Conservation (phyloP, 768 basidiomycete genomes). For the Podaxis carcinomalis region DNA sequence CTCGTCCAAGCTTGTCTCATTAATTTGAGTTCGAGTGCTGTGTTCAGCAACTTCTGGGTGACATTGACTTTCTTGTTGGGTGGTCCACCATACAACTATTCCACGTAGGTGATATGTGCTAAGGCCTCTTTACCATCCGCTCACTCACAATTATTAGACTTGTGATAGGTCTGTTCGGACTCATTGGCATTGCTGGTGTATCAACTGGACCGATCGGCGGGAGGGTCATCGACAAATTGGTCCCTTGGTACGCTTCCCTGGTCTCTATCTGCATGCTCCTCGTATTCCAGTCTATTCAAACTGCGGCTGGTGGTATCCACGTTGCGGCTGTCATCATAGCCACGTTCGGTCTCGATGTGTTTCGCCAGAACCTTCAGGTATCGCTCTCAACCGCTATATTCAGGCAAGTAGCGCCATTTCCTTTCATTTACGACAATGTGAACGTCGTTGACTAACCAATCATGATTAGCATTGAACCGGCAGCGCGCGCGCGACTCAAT, state of each 20-base stretch:
- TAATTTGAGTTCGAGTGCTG: constrained; percentile 58
- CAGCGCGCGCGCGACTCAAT: constrained; percentile 69
- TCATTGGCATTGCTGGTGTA: constrained; percentile 72
- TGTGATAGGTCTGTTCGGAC: constrained; percentile 68
- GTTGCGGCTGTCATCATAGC: constrained; percentile 68
- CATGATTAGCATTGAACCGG: constrained; percentile 29
- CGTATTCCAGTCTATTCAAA: constrained; percentile 58
- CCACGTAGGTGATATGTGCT: constrained; percentile 43
- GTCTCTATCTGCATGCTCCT: constrained; percentile 43
- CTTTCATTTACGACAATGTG: no score
- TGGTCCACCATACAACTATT: constrained; percentile 71
- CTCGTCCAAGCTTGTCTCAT: constrained; percentile 67
- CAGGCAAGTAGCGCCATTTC: constrained; percentile 29
- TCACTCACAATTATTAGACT: constrained; percentile 25
- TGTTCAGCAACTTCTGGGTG: constrained; percentile 61
- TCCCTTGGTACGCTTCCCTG: constrained; percentile 77
- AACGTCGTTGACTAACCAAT: not conserved
- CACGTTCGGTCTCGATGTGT: constrained; percentile 68
- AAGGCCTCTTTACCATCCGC: not conserved
- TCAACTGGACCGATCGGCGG: constrained; percentile 68
- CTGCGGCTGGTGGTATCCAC: constrained; percentile 64
- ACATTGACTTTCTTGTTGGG: constrained; percentile 80
- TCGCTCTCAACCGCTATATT: constrained; percentile 58
- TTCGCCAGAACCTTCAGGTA: constrained; percentile 73
- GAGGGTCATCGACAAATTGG: constrained; percentile 59